Base-by-base conservation (phyloP, 441 rosid genomes). In the Erodium texanum region DNA sequence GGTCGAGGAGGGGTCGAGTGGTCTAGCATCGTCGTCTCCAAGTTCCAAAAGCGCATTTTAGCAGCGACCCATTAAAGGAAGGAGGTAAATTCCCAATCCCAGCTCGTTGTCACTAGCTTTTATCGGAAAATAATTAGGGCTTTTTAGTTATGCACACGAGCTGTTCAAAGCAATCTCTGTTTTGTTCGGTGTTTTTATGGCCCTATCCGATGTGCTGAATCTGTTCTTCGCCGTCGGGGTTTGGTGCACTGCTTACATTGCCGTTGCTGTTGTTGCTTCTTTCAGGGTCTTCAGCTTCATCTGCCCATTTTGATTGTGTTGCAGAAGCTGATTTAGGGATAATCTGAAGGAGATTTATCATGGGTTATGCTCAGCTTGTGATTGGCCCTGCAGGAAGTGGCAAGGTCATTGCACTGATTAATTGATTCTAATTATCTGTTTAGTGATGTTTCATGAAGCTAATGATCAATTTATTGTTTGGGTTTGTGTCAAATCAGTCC, bases 281-380 rank as follows among this genome's bases (percentile, higher is more conserved):
- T 73, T 89, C 71, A 88, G 90, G 66, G 68, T 84, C 70, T 65
- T 89, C 70, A 72, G 75, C 66, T 83, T 82, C 34, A 36, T 90
- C 48, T 82, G 83, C 66, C 59, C 77, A 1, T 67, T 71, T 69
- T 82, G 81, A 78, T 54, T 74, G 71, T 12, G 62, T 48, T 59
- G 29, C 64, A 22, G 67, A 20, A 69, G 62, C 9, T 10, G 66
- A 41, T 69, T 63, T 24, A 23, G 64, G 64, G 15, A 23, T 10
- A 34, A 29, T 29, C 5, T 48, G 20, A n/a, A 50, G 15, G 62
- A 66, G 59, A 18, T 65, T 65, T 61, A 18, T 43, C 73, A 87
- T 89, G 96, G 97, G 96, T 64, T 91, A 89, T 38, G 93, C 96
- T 20, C 96, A 91, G 71, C 89, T 84, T 66, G 93, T 89, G 63